Base-by-base conservation (phyloP, 306 rosid species). In the Inga leiocalycina region DNA sequence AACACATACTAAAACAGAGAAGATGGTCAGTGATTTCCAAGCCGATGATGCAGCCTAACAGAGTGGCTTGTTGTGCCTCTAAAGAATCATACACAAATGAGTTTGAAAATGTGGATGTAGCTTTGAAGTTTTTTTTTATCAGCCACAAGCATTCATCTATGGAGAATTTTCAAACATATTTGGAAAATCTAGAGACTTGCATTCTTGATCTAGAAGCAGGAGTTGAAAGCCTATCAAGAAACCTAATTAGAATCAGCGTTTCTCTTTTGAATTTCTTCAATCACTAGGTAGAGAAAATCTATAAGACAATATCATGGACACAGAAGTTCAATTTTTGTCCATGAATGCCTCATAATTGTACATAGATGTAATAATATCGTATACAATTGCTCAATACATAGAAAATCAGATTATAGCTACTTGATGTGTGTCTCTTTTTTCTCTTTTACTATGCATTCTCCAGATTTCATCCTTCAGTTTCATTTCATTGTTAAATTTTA, bases 1-100 rank as follows among this genome's bases (percentile, higher is more conserved):
- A 27, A 27, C 30, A 27, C 1, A 1, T 27, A 27, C 30, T 76
- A 62, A 82, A 74, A 32, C 5, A 73, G 8, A 82, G 71, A 2
- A 87, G 35, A 71, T 87, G 86, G 88, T 82, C 86, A 52, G 43
- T 67, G 24, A 82, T 87, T 27, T 79, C 86, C 77, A 84, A 84
- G 77, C 35, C 78, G 74, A 8, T 45, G 49, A 39, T 78, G 51
- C 84, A 74, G 19, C 80, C 82, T 14, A 84, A 84, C 75, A 75
- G 84, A 81, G 71, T 3, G 66, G 71, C 75, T 49, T 74, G 80
- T 61, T 77, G 43, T 39, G 43, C 59, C 7, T 77, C 76, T n/a
- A 67, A 49, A 49, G 81, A 77, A 46, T 64, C 83, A 39, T 48
- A 81, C 5, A 73, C 19, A 11, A 77, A 80, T 32, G 74, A 78